Conservation (phyloP, 805 yeast species). For the Candida pseudoglaebosa region DNA sequence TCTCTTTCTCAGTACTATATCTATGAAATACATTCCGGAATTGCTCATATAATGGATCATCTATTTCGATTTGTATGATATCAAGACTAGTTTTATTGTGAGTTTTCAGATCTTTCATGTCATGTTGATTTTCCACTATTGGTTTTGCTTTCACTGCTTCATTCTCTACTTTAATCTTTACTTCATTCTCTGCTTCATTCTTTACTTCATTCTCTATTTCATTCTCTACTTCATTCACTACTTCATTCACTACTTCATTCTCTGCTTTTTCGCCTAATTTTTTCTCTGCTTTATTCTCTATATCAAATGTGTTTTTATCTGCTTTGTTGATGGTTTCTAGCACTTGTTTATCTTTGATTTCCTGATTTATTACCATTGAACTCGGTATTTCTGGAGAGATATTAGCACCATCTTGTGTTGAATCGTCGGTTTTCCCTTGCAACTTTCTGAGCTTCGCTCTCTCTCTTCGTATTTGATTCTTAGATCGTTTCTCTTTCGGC, state of each 20-base stretch:
- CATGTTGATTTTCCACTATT: constrained; percentile 9
- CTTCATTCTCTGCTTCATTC: constrained; percentile 5
- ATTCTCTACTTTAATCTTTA: too few species aligned
- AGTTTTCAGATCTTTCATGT: constrained; percentile 9
- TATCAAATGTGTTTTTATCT: not conserved
- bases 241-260: constrained; percentile 5
- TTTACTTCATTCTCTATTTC: constrained; percentile 1
- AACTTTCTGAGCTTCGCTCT: constrained; percentile 35
- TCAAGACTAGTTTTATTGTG: too few species aligned
- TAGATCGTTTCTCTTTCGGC: constrained; percentile 36
- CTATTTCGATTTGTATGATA: constrained; percentile 1
- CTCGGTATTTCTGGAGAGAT: not conserved
- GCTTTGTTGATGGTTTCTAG: not conserved
- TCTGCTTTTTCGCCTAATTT: not conserved
- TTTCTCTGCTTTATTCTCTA: not conserved
- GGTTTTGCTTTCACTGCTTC: too few species aligned
- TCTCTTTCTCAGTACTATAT: constrained; percentile 6
- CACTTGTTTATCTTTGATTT: constrained; percentile 4
- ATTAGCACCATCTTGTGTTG: not conserved
- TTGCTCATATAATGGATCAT: constrained; percentile 13
- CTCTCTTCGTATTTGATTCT: constrained; percentile 53
- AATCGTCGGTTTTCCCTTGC: constrained; percentile 7
- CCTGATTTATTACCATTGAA: not conserved
- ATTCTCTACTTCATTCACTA: not conserved
- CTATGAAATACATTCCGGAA: constrained; percentile 19